phyloP scores from a whole-genome alignment of 208 protist species.

The Acanthamoeba polyphaga region DNA sequence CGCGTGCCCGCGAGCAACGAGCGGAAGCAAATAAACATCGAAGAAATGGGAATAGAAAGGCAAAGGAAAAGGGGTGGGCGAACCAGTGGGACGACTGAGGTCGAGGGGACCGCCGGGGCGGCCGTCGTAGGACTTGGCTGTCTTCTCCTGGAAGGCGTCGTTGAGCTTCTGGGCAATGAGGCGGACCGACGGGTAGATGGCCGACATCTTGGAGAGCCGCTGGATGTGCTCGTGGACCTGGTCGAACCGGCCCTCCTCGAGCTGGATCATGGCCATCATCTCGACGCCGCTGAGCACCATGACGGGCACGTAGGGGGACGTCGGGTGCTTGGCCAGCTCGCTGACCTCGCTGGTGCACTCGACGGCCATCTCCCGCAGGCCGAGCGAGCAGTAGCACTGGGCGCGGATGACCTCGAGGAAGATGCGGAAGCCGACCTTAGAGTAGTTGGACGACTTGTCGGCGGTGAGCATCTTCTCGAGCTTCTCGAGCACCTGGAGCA shows the following conservation, averaged over 20 bases:
- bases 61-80: not conserved
- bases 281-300: conserved; percentile 35
- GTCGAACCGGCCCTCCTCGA: conserved; percentile 49
- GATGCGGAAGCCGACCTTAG: conserved; percentile 69
- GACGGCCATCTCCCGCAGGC: conserved; percentile 72
- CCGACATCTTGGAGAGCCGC: conserved; percentile 33
- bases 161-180: conserved; percentile 55
- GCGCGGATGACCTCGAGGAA: conserved; percentile 64
- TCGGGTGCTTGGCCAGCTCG: conserved; percentile 51
- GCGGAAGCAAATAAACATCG: not conserved
- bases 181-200: conserved; percentile 66
- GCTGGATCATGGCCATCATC: conserved; percentile 72
- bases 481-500: conserved; percentile 75
- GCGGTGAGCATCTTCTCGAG: conserved; percentile 50
- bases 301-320: conserved; percentile 49
- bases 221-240: conserved; percentile 65
- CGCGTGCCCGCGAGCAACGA: not conserved
- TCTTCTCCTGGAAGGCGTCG: conserved; percentile 64
- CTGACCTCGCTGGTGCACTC: conserved; percentile 68
- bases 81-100: not conserved
- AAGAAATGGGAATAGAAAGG: not conserved
- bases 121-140: not conserved
- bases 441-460: conserved; percentile 63
- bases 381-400: conserved; percentile 71
- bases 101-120: not conserved